Evolutionary conservation across 257 asterid genomes (phyloP).

Genomic region (Jasminum sambac): DNA sequence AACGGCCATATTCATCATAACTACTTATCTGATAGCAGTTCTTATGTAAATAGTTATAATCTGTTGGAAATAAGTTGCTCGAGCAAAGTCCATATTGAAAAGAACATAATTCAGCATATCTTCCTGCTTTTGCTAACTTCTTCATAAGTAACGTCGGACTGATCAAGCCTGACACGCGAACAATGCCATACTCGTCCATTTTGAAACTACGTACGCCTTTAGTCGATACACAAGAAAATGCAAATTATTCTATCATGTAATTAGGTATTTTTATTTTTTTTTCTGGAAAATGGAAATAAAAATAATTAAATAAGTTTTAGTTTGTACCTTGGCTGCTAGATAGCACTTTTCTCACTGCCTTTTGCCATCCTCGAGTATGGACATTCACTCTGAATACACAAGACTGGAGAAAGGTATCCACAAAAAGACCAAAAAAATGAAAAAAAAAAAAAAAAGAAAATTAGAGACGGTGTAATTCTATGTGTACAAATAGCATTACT

Average conservation of each 20-base stretch:
- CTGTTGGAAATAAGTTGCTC: slow-evolving; percentile 18
- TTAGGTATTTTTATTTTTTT: too few relatives aligned
- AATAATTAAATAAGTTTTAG: background rate
- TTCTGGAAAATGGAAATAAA: background rate
- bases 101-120: slow-evolving; percentile 22
- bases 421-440: background rate
- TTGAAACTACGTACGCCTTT: slow-evolving; percentile 23
- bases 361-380: slow-evolving; percentile 14
- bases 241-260: background rate
- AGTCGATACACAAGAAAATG: background rate
- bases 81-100: slow-evolving; percentile 39
- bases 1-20: background rate
- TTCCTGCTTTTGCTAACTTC: slow-evolving; percentile 25
- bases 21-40: background rate
- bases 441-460: background rate
- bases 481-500: background rate
- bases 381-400: slow-evolving; percentile 24
- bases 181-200: slow-evolving; percentile 33
- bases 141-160: slow-evolving; percentile 31
- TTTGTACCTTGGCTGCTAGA: slow-evolving; percentile 17
- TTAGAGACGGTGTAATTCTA: background rate
- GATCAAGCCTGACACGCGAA: slow-evolving; percentile 29
- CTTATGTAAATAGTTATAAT: background rate
- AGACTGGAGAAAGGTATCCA: slow-evolving; percentile 5
- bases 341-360: slow-evolving; percentile 11